A percentile compares a stretch with the other conserved stretches of the same genome.
These are phyloP conservation scores for Tuber calosporum DNA, from an alignment of 495 filamentous ascomycete species.

Conservation along the genomic window DNA sequence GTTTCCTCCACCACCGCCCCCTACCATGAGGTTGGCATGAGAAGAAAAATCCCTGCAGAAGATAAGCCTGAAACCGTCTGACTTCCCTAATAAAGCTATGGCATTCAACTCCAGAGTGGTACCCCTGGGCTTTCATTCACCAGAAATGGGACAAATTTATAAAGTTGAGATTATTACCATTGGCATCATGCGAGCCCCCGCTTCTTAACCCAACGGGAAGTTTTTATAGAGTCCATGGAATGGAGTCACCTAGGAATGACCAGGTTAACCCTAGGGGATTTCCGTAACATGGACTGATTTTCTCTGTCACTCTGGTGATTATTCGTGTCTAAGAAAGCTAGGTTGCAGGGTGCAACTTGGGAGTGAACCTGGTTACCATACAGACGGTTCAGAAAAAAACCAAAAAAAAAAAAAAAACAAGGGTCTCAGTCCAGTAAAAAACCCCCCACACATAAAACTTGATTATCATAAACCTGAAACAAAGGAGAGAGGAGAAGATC, in stretches of 20 bases:
- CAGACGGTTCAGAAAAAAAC: background rate
- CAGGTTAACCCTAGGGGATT: background rate
- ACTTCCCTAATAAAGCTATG: background rate
- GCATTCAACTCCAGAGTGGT: background rate
- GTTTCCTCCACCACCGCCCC: background rate
- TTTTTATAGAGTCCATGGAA: background rate
- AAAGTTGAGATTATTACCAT: background rate
- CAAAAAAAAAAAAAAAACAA: too few relatives aligned
- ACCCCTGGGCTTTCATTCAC: background rate
- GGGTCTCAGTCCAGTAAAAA: background rate
- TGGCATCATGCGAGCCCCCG: background rate
- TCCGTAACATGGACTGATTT: background rate
- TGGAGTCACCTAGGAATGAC: background rate
- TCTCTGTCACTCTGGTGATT: background rate
- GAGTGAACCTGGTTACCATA: background rate
- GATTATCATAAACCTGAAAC: background rate
- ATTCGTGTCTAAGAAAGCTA: too few relatives aligned
- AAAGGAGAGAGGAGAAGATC: background rate
- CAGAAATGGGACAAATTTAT: background rate
- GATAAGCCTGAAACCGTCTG: background rate
- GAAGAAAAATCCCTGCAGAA: background rate
- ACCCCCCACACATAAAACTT: background rate
- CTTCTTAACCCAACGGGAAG: background rate
- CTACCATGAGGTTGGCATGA: background rate
- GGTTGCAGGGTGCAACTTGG: background rate